A percentile compares a stretch with the other conserved stretches of the same genome.
Evolutionary conservation across 2,329 filamentous ascomycete species (phyloP).

Genomic region (Xylariaceae sp.): DNA sequence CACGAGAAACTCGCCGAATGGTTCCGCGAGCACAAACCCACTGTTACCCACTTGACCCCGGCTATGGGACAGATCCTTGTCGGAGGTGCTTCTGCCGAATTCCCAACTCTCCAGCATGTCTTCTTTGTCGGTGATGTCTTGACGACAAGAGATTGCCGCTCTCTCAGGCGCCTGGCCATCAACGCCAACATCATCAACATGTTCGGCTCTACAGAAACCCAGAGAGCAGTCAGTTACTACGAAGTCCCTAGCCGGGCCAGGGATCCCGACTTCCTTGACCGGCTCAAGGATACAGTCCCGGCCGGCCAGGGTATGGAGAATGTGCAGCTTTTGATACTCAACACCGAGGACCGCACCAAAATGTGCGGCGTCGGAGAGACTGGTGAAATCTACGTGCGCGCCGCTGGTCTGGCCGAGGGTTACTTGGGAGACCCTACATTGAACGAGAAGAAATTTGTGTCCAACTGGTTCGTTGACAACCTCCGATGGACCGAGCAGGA

Average conservation of each 20-base stretch:
- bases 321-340: conserved; percentile 80
- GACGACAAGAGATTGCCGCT: conserved; percentile 74
- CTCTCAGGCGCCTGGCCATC: conserved; percentile 67
- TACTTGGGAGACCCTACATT: conserved; percentile 59
- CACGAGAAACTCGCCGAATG: conserved; percentile 84
- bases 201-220: conserved; percentile 75
- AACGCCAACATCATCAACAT: conserved; percentile 75
- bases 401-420: conserved; percentile 48
- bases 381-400: conserved; percentile 78
- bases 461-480: conserved; percentile 81
- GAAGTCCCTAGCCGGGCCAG: conserved; percentile 63
- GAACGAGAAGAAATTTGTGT: conserved; percentile 71
- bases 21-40: conserved; percentile 71
- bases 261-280: conserved; percentile 49
- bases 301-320: conserved; percentile 82
- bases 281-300: conserved; percentile 63
- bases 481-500: conserved; percentile 63
- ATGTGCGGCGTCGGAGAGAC: conserved; percentile 76
- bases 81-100: conserved; percentile 72
- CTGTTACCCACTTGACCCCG: conserved; percentile 83
- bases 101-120: conserved; percentile 68
- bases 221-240: conserved; percentile 60
- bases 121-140: conserved; percentile 93
- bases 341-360: conserved; percentile 51
- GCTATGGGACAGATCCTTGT: conserved; percentile 95